Conservation (phyloP, 352 stramenopile genomes). For the Phytophthora agathidicida region DNA sequence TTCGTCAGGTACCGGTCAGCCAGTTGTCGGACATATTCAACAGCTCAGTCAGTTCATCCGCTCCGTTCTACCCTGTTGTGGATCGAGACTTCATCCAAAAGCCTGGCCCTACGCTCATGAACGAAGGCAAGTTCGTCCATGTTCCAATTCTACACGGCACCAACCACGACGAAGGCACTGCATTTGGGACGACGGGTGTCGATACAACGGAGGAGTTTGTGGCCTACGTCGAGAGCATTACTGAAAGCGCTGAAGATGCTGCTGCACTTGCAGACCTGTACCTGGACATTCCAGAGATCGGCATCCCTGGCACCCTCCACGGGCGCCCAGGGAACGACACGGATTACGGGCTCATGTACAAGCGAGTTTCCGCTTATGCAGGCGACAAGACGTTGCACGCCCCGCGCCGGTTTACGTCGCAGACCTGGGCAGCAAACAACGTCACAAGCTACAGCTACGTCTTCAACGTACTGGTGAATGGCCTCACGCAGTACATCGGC, state of each 20-base stretch:
- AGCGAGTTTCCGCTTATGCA: constrained; percentile 26
- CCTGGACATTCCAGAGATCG: constrained; percentile 32
- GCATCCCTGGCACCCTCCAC: constrained; percentile 22
- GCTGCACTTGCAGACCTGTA: constrained; percentile 25
- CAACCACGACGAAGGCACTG: constrained; percentile 37
- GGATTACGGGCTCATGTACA: constrained; percentile 34
- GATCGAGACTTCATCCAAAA: constrained; percentile 36
- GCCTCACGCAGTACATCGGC: constrained; percentile 18
- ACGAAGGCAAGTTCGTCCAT: constrained; percentile 34
- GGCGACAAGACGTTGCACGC: constrained; percentile 32
- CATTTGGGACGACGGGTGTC: constrained; percentile 29
- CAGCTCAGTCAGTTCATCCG: constrained; percentile 16
- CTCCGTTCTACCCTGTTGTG: constrained; percentile 25
- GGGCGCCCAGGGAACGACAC: constrained; percentile 26
- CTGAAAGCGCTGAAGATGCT: constrained; percentile 23
- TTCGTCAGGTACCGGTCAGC: constrained; percentile 32
- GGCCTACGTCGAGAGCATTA: constrained; percentile 14
- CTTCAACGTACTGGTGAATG: constrained; percentile 29
- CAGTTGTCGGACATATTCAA: constrained; percentile 29
- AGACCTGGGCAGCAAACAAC: constrained; percentile 27
- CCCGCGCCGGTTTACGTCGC: constrained; percentile 30
- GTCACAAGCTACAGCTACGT: constrained; percentile 34
- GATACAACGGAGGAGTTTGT: constrained; percentile 37
- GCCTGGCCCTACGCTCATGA: constrained; percentile 18
- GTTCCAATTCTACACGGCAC: constrained; percentile 36